Conservation (phyloP, 768 basidiomycete species). For the Mycena indigotica region DNA sequence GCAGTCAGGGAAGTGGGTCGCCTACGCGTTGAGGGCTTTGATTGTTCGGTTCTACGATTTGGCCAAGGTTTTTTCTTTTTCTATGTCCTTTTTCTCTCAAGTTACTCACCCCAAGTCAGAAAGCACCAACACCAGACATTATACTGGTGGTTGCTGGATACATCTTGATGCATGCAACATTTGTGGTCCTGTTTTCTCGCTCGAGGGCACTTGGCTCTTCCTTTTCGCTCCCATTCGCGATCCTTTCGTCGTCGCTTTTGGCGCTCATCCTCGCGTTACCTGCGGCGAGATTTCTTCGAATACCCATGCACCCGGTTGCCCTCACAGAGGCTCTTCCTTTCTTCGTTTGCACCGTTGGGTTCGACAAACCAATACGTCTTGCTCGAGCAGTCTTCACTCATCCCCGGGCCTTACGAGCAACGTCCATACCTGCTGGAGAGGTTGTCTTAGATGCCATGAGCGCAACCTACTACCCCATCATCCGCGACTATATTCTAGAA, state of each 20-base stretch:
- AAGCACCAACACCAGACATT: conserved; percentile 95
- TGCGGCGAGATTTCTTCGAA: conserved; percentile 67
- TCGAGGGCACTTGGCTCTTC: conserved; percentile 81
- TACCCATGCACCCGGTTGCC: conserved; percentile 90
- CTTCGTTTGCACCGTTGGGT: conserved; percentile 96
- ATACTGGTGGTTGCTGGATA: conserved; percentile 92
- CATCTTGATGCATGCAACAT: conserved; percentile 93
- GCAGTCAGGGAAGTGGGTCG: conserved; percentile 84
- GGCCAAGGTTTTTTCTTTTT: conserved; percentile 53
- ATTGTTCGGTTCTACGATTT: conserved; percentile 84
- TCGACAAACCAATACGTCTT: conserved; percentile 94
- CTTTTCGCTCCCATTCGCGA: conserved; percentile 62
- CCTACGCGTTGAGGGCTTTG: conserved; percentile 78
- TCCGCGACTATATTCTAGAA: conserved; percentile 92
- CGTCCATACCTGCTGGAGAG: conserved; percentile 62
- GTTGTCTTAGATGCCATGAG: conserved; percentile 85
- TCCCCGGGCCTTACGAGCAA: conserved; percentile 24
- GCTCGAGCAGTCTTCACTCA: conserved; percentile 82
- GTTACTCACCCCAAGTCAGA: conserved; percentile 42
- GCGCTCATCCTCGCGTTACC: conserved; percentile 86
- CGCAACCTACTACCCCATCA: conserved; percentile 77
- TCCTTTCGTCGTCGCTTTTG: conserved; percentile 78
- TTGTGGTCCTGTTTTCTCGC: conserved; percentile 86
- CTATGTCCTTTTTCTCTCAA: neutral
- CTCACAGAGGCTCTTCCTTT: conserved; percentile 96